phyloP scores from a whole-genome alignment of 352 stramenopile species.

The Saprolegnia parasitica region DNA sequence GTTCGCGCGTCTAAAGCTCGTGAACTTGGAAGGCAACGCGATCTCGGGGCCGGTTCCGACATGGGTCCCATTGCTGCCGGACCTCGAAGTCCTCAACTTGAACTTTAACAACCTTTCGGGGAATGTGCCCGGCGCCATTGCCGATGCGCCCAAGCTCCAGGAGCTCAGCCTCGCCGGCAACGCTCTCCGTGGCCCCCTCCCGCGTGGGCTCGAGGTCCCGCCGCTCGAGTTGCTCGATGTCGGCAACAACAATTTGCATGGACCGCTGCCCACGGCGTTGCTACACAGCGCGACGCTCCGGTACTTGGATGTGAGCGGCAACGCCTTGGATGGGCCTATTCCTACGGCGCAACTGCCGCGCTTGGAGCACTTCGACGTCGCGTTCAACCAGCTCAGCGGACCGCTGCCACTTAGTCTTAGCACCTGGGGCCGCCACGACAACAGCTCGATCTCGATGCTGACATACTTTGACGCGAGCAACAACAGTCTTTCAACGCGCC shows the following conservation, averaged over 20 bases:
- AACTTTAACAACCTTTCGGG: conserved; percentile 14
- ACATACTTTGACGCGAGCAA: conserved; percentile 8
- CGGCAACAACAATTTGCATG: not conserved
- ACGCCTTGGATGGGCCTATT: conserved; percentile 2
- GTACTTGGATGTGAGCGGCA: conserved; percentile 24
- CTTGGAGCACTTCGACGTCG: conserved; percentile 4
- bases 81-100: conserved; percentile 15
- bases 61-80: conserved; percentile 8
- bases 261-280: not conserved
- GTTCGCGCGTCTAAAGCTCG: conserved; percentile 7
- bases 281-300: not conserved
- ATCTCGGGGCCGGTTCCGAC: not conserved
- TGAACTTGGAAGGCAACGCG: conserved; percentile 10
- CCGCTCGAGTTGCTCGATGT: conserved; percentile 16
- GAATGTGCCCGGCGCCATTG: not conserved
- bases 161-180: conserved; percentile 26
- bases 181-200: not conserved
- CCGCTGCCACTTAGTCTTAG: not conserved
- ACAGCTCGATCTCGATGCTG: not conserved
- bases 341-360: not conserved
- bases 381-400: conserved; percentile 15
- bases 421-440: conserved; percentile 1
- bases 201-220: not conserved
- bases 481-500: not conserved
- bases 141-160: not conserved